These are phyloP conservation scores for Boehmeria nivea DNA, from an alignment of 306 rosid genomes.

Conservation along the genomic window DNA sequence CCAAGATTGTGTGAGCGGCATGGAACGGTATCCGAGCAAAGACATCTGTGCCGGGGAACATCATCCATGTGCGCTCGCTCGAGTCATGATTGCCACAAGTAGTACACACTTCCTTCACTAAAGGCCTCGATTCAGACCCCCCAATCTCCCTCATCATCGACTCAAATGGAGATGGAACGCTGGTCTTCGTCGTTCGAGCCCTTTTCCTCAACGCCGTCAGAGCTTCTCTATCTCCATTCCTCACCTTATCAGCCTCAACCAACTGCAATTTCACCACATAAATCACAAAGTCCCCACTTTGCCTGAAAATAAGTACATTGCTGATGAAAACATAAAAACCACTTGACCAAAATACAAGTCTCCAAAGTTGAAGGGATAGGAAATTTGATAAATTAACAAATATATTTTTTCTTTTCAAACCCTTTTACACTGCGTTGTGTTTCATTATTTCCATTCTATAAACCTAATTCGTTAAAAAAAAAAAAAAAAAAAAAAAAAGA, in stretches of 20 bases:
- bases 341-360: neutral
- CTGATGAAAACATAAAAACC: neutral
- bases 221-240: slow-evolving; percentile 89
- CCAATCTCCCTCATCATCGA: slow-evolving; percentile 76
- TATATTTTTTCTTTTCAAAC: neutral
- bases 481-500: too few relatives aligned
- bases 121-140: slow-evolving; percentile 49
- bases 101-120: slow-evolving; percentile 80
- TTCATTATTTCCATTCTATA: too few relatives aligned
- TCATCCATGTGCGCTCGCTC: slow-evolving; percentile 67
- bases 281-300: too few relatives aligned
- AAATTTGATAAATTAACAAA: too few relatives aligned
- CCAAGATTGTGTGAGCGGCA: slow-evolving; percentile 76
- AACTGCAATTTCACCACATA: slow-evolving; percentile 33
- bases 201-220: slow-evolving; percentile 74
- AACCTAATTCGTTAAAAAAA: too few relatives aligned
- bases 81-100: slow-evolving; percentile 83
- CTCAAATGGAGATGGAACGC: slow-evolving; percentile 75
- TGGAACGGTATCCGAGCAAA: slow-evolving; percentile 81
- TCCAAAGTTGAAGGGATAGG: neutral
- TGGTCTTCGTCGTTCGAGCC: slow-evolving; percentile 75
- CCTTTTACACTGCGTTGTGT: too few relatives aligned
- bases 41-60: slow-evolving; percentile 77
- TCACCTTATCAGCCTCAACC: slow-evolving; percentile 76
- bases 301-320: too few relatives aligned